Evolutionary conservation across 495 filamentous ascomycete genomes (phyloP), one percentile per base, ranked within the genome.

Genomic region (Xanthoparmelia taractica): DNA sequence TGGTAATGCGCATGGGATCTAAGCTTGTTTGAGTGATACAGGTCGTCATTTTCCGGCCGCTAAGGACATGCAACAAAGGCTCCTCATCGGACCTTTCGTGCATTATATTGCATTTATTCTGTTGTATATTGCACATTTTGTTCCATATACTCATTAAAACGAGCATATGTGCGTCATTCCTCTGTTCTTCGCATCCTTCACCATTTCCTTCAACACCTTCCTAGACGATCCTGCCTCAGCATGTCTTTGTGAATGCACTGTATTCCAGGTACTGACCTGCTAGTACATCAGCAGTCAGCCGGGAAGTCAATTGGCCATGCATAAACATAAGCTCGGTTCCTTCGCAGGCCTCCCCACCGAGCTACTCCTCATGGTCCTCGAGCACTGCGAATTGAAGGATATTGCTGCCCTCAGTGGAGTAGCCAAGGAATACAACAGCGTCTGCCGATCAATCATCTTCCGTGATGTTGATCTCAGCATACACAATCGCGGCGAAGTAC

Each of bases 391-490:
- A 8, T 25, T 4, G n/a, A 20, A 6, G 2, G n/a, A 23, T 12
- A 1, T 25, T 12, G 45, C 45, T 23, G 23, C 45, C 23, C 45
- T 48, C 1, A 48, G 45, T n/a, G 23, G 45, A 48, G 45, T 48
- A 10, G 8, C 45, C 7, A 48, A 13, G 8, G 4, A 48, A 27
- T 12, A 12, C 45, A 23, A 27, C 23, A 25, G 12, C n/a, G 12
- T 48, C 23, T 48, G 45, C 45, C 23, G 45, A 58, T n/a, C 33
- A 4, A 38, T 58, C n/a, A 34, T 65, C 57, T 65, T 41, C 57
- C 57, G 57, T 41, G 12, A 65, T 2, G 57, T 61, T 20, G 41
- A 65, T 45, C 34, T 60, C 23, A 65, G 58, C 40, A 55, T 27
- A 18, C 63, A 60, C 48, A 43, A 38, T 48, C 40, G 41, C 31